These are phyloP conservation scores for Croton laevigatus DNA, from an alignment of 441 rosid genomes.

Conservation along the genomic window DNA sequence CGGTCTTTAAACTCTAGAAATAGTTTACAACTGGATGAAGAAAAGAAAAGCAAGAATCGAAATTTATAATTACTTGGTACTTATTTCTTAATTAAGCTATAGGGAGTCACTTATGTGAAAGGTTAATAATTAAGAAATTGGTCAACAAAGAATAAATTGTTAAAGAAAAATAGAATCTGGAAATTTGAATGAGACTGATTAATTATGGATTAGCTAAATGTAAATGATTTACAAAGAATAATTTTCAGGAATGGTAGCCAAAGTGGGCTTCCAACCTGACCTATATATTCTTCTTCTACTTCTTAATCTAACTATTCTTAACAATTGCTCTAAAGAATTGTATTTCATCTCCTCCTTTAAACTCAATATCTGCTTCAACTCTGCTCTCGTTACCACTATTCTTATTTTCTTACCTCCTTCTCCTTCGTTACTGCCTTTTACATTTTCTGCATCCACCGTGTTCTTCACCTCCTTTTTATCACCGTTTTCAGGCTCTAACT, in stretches of 20 bases:
- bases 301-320: conserved; percentile 36
- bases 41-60: no score
- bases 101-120: no score
- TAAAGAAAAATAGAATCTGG: no score
- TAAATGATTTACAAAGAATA: no score
- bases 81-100: no score
- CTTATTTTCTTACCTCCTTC: conserved; percentile 45
- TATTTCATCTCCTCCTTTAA: conserved; percentile 22
- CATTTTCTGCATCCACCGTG: neutral
- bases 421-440: neutral
- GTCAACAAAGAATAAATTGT: no score
- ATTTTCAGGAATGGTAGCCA: conserved; percentile 70
- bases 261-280: conserved; percentile 48
- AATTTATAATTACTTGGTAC: no score
- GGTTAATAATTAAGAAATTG: no score
- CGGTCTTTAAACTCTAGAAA: no score
- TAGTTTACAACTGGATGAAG: no score
- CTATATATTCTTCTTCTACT: conserved; percentile 16
- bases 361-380: conserved; percentile 48
- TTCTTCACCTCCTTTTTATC: neutral
- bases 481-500: neutral
- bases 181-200: neutral
- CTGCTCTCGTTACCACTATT: conserved; percentile 57
- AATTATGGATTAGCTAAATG: neutral
- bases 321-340: conserved; percentile 41